Base-by-base conservation (phyloP, 345 rosid genomes). In the Dipteronia dyeriana region DNA sequence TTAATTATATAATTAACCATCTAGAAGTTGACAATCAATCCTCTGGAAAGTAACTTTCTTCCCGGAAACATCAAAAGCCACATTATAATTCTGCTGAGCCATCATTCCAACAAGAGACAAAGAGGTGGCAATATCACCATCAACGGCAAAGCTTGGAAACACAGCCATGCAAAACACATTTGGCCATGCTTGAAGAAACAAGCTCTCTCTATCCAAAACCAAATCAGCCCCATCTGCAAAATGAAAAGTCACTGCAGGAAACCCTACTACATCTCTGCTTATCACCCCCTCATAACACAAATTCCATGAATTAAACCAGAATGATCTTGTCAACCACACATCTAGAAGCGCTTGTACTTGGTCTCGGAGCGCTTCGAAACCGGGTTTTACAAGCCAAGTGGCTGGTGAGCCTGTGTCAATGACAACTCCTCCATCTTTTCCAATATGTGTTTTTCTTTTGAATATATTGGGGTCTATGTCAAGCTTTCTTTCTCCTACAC, bases 341-440 rank as follows among this genome's bases (percentile, higher is more conserved):
- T 80, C 90, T 11, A 81, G 51, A 4, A 84, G 71, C 2, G 76
- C 45, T 49, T 71, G 62, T 34, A 87, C 76, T 79, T 87, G 86
- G 5, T 74, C 56, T 17, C 61, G 68, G 26, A 88, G 85, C 23
- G 83, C 84, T 62, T 75, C 78, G 71, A 81, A 88, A 0, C 79
- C 85, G 34, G 8, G n/a, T 25, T 80, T 80, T 7, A 86, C 84
- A 22, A 91, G 75, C 84, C 86, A 86, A 5, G 91, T 85, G 11
- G 70, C 26, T 26, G 82, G 68, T 11, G 93, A 82, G 5, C 93
- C 92, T 0, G 88, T 79, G 78, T 91, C 88, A 6, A 91, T 79
- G 20, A 87, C 51, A 12, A 82, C 86, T 20, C 88, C 45, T 41
- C 45, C 86, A 4, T 76, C 75, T 54, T 31, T 79, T 23, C 75